These are phyloP conservation scores for Persicaria maculosa DNA, from an alignment of 148 eudicot genomes.

Conservation along the genomic window DNA sequence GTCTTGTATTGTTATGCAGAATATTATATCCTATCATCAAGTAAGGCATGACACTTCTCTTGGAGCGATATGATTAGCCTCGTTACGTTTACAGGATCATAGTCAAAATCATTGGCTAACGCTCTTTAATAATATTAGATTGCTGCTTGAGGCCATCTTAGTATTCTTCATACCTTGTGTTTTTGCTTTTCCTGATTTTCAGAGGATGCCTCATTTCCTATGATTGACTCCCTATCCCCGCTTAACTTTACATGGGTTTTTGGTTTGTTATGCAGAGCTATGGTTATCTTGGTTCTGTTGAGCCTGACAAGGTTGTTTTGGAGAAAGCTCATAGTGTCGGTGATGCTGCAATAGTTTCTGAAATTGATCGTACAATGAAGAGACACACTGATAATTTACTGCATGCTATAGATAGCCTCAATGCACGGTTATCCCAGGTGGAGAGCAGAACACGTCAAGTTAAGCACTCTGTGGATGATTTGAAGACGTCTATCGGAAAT, in stretches of 20 bases:
- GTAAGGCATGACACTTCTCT: too few species aligned
- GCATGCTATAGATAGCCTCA: constrained; percentile 65
- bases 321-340: constrained; percentile 49
- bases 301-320: constrained; percentile 39
- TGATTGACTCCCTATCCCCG: not conserved
- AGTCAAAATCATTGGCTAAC: too few species aligned
- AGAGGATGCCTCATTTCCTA: not conserved
- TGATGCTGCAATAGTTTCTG: constrained; percentile 47
- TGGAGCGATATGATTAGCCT: too few species aligned
- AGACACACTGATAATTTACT: constrained; percentile 60
- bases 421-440: constrained; percentile 73
- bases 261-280: constrained; percentile 46
- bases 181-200: not conserved
- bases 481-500: constrained; percentile 62
- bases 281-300: constrained; percentile 48
- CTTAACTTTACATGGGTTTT: not conserved
- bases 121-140: not conserved
- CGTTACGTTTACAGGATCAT: too few species aligned
- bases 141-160: not conserved
- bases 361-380: constrained; percentile 74
- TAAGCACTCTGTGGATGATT: constrained; percentile 77
- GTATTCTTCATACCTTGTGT: not conserved
- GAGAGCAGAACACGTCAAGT: constrained; percentile 65
- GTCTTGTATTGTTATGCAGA: too few species aligned
- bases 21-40: too few species aligned